Base-by-base conservation (phyloP, 2,329 filamentous ascomycete species). In the Alternaria gansuensis region DNA sequence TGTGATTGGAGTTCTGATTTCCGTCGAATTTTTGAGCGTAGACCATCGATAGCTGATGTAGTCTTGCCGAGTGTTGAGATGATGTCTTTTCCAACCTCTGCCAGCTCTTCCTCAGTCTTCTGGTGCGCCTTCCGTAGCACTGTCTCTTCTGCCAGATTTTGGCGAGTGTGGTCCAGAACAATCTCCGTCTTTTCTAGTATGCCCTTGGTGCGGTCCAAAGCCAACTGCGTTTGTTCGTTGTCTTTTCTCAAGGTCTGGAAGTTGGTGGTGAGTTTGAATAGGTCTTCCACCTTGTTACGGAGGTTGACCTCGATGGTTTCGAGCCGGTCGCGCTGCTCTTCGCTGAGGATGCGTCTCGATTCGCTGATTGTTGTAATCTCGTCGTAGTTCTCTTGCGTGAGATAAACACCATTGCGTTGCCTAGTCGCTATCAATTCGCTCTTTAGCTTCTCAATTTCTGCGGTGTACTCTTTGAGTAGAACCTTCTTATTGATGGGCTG, bases 401-500 rank as follows among this genome's bases (percentile, higher is more conserved):
- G 83, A 74, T 98, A 98, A 2, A 99, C 94, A 52, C 95, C 95
- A 74, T 98, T 97, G 36, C 95, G 89, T 75, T 97, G 92, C 24
- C 95, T 85, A 5, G 95, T 97, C 3, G 93, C 90, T 64, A 97
- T 96, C 13, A 99, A 83, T 74, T 99, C 95, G 67, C 90, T 91
- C 82, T 96, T 97, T 34, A 99, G 83, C 75, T 92, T 95, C 76
- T 99, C 93, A 51, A 99, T 97, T 74, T 99, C 95, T 24, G 85
- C 82, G 0, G 94, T 95, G 65, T 97, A 97, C 65, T 99, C 95
- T 59, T 87, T 89, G 10, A 99, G 84, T 11, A 99, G 79, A 3
- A 92, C 97, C 79, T 95, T 96, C 79, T 98, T 99, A 64, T 92
- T 93, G 64, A 98, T 87, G 73, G 92, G 86, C 48, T 92, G 91